Conservation (phyloP, 129 eudicot genomes). For the Pulicaria dysenterica region DNA sequence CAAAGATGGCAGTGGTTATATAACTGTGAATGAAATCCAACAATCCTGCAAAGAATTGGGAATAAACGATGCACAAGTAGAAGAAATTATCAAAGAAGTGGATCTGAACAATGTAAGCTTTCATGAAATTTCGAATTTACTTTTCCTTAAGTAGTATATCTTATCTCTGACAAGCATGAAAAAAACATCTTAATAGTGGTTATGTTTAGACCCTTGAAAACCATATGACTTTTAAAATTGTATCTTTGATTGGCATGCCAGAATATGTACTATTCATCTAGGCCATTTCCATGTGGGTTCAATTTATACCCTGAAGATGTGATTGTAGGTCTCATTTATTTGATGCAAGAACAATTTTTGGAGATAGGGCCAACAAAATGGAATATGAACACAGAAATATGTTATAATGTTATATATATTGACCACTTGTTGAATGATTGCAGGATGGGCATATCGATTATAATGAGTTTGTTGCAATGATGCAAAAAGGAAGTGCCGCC, state of each 20-base stretch:
- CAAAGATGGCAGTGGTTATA: slow-evolving; percentile 76
- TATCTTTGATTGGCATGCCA: not conserved
- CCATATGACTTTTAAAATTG: not conserved
- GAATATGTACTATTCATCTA: too few species aligned
- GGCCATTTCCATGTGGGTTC: not conserved
- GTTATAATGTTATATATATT: not conserved
- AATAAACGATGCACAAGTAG: slow-evolving; percentile 40
- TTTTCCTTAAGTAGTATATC: not conserved
- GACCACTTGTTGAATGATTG: slow-evolving; percentile 17
- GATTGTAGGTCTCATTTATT: not conserved
- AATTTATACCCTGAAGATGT: not conserved
- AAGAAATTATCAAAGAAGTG: slow-evolving; percentile 54
- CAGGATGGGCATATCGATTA: slow-evolving; percentile 79
- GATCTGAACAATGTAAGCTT: slow-evolving; percentile 55
- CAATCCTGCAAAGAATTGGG: slow-evolving; percentile 62
- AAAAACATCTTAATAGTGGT: not conserved
- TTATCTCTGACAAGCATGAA: not conserved
- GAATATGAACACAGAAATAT: not conserved
- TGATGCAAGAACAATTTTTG: not conserved
- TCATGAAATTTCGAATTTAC: not conserved
- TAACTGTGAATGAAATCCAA: slow-evolving; percentile 61
- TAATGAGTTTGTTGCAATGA: slow-evolving; percentile 66
- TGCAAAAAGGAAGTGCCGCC: slow-evolving; percentile 52
- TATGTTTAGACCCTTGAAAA: not conserved
- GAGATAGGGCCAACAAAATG: not conserved